A percentile compares a stretch with the other conserved stretches of the same genome.
phyloP scores from a whole-genome alignment of 768 basidiomycete genomes.

The Pleurotus tuber-regium region DNA sequence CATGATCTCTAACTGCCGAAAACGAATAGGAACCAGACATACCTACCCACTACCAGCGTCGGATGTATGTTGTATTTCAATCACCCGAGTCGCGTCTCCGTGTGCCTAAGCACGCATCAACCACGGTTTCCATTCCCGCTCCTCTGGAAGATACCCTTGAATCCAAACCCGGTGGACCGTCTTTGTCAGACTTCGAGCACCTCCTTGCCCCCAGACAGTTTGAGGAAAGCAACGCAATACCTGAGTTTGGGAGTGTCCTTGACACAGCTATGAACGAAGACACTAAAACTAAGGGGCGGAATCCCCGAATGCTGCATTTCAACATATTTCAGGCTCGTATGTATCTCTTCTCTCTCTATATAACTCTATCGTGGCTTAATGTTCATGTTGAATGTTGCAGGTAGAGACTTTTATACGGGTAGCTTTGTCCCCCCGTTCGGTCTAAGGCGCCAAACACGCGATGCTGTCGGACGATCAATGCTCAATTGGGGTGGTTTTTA shows the following conservation, averaged over 20 bases:
- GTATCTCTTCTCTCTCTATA: neutral
- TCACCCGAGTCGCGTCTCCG: conserved; percentile 37
- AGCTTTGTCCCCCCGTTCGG: neutral
- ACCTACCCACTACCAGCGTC: conserved; percentile 38
- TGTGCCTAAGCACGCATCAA: conserved; percentile 25
- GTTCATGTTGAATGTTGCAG: neutral
- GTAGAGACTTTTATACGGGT: neutral
- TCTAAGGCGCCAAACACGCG: neutral
- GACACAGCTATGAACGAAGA: conserved; percentile 22
- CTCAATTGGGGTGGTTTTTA: conserved; percentile 15
- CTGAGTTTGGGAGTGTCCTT: conserved; percentile 1
- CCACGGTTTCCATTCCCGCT: conserved; percentile 25
- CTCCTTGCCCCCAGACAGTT: neutral
- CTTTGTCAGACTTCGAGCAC: neutral
- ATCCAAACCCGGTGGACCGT: conserved; percentile 1
- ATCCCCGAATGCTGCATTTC: conserved; percentile 6
- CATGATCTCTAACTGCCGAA: too few species aligned
- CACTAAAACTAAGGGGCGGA: conserved; percentile 4
- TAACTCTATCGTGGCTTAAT: neutral
- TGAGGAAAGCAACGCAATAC: neutral
- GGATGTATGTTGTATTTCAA: conserved; percentile 44
- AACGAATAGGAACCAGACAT: neutral
- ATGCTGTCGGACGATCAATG: conserved; percentile 10
- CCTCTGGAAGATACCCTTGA: conserved; percentile 15
- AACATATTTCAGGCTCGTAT: conserved; percentile 11